Evolutionary conservation across 2,329 filamentous ascomycete species (phyloP).

Genomic region (Tolypocladium tundrense): DNA sequence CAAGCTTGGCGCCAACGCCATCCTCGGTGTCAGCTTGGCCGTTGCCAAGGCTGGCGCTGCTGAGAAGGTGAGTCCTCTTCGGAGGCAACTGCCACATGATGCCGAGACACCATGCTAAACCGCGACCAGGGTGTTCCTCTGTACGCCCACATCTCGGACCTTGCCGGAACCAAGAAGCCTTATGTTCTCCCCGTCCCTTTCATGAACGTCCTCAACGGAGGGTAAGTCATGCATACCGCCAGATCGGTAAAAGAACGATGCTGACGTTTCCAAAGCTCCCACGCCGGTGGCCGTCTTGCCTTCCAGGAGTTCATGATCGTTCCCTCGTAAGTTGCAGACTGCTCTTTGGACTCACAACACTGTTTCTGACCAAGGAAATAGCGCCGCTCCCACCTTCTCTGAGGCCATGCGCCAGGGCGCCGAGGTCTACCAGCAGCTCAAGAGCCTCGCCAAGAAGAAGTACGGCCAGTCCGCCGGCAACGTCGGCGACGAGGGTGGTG

Average conservation of each 20-base stretch:
- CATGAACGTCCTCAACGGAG: slow-evolving; percentile 87
- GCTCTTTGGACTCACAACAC: not conserved
- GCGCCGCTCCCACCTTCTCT: slow-evolving; percentile 77
- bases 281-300: slow-evolving; percentile 90
- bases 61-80: slow-evolving; percentile 51
- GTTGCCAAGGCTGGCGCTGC: slow-evolving; percentile 83
- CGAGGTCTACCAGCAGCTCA: slow-evolving; percentile 98
- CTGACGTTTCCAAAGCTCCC: slow-evolving; percentile 48
- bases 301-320: slow-evolving; percentile 98
- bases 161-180: slow-evolving; percentile 83
- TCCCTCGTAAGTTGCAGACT: slow-evolving; percentile 51
- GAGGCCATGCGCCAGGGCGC: slow-evolving; percentile 94
- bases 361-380: slow-evolving; percentile 21
- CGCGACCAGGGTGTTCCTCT: slow-evolving; percentile 58
- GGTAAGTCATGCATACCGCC: slow-evolving; percentile 24
- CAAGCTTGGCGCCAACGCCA: slow-evolving; percentile 81
- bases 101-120: slow-evolving; percentile 1
- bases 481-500: slow-evolving; percentile 98
- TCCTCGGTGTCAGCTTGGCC: slow-evolving; percentile 75
- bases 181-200: slow-evolving; percentile 85
- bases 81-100: not conserved
- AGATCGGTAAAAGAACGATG: not conserved
- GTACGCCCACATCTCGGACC: slow-evolving; percentile 79
- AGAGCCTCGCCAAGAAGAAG: slow-evolving; percentile 96
- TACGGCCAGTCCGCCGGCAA: slow-evolving; percentile 98